Conservation (phyloP, 2,329 filamentous ascomycete species). For the Ilyonectria robusta region DNA sequence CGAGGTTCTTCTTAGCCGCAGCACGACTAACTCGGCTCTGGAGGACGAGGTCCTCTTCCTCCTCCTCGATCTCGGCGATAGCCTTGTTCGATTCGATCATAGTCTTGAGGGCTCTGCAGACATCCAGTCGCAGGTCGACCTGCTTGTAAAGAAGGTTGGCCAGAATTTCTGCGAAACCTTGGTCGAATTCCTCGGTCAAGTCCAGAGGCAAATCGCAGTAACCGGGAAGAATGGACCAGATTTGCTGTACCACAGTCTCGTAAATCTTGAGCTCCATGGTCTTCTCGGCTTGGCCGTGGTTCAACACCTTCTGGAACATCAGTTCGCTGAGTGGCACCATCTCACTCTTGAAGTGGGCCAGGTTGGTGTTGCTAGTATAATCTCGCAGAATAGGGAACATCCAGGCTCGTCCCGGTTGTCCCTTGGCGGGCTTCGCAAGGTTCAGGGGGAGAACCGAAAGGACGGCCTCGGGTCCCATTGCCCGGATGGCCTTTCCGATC, state of each 20-base stretch:
- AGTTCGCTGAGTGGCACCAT: constrained; percentile 90
- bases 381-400: constrained; percentile 92
- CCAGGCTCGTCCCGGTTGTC: constrained; percentile 91
- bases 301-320: constrained; percentile 90
- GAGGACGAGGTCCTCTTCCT: constrained; percentile 80
- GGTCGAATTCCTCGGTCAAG: constrained; percentile 82
- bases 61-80: constrained; percentile 77
- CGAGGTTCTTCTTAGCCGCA: constrained; percentile 83
- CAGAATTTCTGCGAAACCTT: constrained; percentile 88
- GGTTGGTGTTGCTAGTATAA: constrained; percentile 88
- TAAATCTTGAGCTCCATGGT: constrained; percentile 98
- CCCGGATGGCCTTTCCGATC: constrained; percentile 87
- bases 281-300: constrained; percentile 86
- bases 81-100: constrained; percentile 93
- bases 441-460: constrained; percentile 89
- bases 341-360: constrained; percentile 87
- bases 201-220: constrained; percentile 96
- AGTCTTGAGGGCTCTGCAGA: constrained; percentile 89
- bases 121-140: constrained; percentile 85
- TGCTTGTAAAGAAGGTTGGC: constrained; percentile 95
- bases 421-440: constrained; percentile 80
- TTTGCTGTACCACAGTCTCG: constrained; percentile 94
- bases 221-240: constrained; percentile 93
- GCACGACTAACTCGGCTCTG: constrained; percentile 84
- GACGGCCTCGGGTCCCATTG: constrained; percentile 90